Evolutionary conservation across 192 early-diverging fungal species (phyloP), one percentile per base, ranked within the genome.

Genomic region (Coemansia sp.): DNA sequence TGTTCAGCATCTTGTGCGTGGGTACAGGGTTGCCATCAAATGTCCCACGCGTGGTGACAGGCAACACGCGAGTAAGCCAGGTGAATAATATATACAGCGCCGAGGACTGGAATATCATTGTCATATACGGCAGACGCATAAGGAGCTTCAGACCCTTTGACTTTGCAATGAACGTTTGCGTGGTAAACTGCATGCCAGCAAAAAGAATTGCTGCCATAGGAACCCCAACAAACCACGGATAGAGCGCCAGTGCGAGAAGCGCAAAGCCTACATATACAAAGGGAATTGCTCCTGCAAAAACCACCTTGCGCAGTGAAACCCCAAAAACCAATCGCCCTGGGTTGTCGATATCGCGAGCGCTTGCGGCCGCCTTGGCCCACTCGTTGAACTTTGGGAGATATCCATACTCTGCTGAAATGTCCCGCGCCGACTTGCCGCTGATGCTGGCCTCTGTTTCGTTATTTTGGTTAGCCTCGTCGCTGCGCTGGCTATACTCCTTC

Each of bases 81-180:
- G 86, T 85, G 17, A 88, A 19, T 16, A 86, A 65, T 7, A 90
- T 87, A 74, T 86, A 91, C 66, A 96, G 84, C 11, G 94, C 84
- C 2, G 92, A 91, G 4, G 93, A 84, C 81, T 98, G 97, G 70
- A 93, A 94, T 66, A 98, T 88, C 50, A 89, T 87, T 1, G 92
- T 90, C 62, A 90, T 86, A 61, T 94, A 94, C 0, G 96, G 96
- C 45, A 93, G 94, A 64, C 85, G 75, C 64, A 87, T 81, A 61
- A 97, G 72, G 16, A 85, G 81, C 63, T 86, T 83, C 11, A 80
- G 76, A 4, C 63, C 71, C 41, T 73, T 70, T 63, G 86, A 68
- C 37, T 69, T 65, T 61, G 88, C 76, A 16, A 96, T 73, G 57
- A 87, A 85, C 57, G 79, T 77, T 60, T 90, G 68, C 19, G 93